Conservation (phyloP, 331 rosid genomes). For the Acacia concinna region DNA sequence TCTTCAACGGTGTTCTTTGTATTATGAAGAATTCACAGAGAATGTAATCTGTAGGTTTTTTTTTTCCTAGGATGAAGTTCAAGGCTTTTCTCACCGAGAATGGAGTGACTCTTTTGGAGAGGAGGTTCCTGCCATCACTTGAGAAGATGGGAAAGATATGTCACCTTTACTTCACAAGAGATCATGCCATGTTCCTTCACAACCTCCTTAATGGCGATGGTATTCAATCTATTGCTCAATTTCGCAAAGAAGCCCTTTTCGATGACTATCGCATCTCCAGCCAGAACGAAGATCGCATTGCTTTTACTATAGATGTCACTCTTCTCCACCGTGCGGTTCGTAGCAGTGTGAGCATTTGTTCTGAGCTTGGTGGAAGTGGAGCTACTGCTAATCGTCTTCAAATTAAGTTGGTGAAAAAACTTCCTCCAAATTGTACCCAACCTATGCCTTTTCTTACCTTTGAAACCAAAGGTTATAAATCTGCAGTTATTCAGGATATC, state of each 20-base stretch:
- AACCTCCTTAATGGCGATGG: constrained; percentile 66
- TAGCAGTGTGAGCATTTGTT: constrained; percentile 74
- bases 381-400: constrained; percentile 57
- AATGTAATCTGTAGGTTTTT: neutral
- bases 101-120: constrained; percentile 61
- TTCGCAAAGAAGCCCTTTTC: constrained; percentile 64
- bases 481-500: constrained; percentile 70
- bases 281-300: constrained; percentile 67
- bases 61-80: constrained; percentile 50
- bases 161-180: constrained; percentile 63
- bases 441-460: constrained; percentile 69
- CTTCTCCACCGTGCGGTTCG: constrained; percentile 70
- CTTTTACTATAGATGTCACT: constrained; percentile 59
- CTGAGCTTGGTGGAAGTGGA: constrained; percentile 62
- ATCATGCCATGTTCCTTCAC: constrained; percentile 62
- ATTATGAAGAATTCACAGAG: neutral
- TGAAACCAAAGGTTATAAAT: constrained; percentile 64
- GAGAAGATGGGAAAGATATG: constrained; percentile 71
- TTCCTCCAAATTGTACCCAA: constrained; percentile 57
- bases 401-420: constrained; percentile 67
- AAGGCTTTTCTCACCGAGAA: constrained; percentile 69
- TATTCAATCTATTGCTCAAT: constrained; percentile 70
- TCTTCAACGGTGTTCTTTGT: neutral
- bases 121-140: constrained; percentile 70
- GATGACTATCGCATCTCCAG: constrained; percentile 68